Evolutionary conservation across 1,284 basidiomycete species (phyloP).

Genomic region (Cryptococcus sp.): DNA sequence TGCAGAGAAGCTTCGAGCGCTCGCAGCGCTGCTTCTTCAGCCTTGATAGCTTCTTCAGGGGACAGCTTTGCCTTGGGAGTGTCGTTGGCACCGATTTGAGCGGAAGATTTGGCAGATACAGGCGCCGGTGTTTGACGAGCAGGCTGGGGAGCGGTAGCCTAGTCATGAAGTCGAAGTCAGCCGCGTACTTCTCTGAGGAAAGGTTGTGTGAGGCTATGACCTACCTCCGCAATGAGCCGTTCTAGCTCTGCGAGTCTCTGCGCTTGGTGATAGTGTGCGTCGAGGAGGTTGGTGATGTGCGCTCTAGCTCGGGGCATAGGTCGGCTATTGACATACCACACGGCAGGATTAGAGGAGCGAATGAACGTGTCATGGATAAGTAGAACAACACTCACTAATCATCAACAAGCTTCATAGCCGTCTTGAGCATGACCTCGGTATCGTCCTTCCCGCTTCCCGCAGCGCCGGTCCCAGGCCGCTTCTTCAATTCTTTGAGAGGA

Average conservation of each 20-base stretch:
- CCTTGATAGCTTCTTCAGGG: conserved; percentile 46
- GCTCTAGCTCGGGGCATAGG: conserved; percentile 47
- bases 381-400: conserved; percentile 42
- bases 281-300: conserved; percentile 34
- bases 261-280: conserved; percentile 35
- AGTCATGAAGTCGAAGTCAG: neutral
- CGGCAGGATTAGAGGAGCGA: neutral
- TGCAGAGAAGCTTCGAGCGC: conserved; percentile 39
- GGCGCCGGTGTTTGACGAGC: neutral
- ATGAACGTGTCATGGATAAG: neutral
- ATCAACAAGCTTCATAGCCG: conserved; percentile 46
- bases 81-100: neutral
- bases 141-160: conserved; percentile 1
- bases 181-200: neutral
- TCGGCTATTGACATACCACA: conserved; percentile 24
- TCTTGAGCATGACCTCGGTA: conserved; percentile 40
- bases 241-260: conserved; percentile 43
- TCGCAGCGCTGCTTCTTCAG: conserved; percentile 46
- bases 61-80: conserved; percentile 17
- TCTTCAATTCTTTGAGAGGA: conserved; percentile 36
- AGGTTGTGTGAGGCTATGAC: neutral
- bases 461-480: conserved; percentile 2
- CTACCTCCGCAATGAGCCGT: conserved; percentile 39
- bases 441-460: conserved; percentile 27
- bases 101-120: neutral